These are phyloP conservation scores for Westerdykella aurantiaca DNA, from an alignment of 2,329 filamentous ascomycete genomes.

Conservation along the genomic window DNA sequence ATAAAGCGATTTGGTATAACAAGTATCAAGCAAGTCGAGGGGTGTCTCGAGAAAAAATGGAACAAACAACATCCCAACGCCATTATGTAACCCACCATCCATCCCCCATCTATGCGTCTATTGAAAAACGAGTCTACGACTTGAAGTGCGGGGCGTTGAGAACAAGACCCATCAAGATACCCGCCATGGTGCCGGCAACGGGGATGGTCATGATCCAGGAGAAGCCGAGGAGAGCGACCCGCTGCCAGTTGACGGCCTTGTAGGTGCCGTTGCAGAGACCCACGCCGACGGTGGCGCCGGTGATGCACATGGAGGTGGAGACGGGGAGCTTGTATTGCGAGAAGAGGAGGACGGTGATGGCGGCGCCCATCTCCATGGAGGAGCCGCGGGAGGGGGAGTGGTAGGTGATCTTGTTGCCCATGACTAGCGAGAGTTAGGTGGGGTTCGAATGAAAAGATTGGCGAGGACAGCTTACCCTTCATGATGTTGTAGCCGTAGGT, in stretches of 20 bases:
- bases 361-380: slow-evolving; percentile 76
- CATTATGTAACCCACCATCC: no score
- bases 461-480: slow-evolving; percentile 54
- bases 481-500: slow-evolving; percentile 82
- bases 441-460: slow-evolving; percentile 9
- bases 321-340: slow-evolving; percentile 70
- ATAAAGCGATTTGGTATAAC: no score
- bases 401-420: slow-evolving; percentile 76
- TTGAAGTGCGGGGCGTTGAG: slow-evolving; percentile 56
- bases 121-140: neutral
- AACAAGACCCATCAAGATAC: slow-evolving; percentile 42
- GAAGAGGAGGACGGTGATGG: slow-evolving; percentile 70
- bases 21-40: no score
- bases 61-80: no score
- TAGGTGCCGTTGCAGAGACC: slow-evolving; percentile 68
- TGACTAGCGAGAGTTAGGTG: slow-evolving; percentile 46
- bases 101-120: no score
- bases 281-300: slow-evolving; percentile 70
- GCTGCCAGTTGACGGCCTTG: slow-evolving; percentile 68
- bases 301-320: slow-evolving; percentile 65
- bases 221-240: slow-evolving; percentile 60
- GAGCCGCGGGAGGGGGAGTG: slow-evolving; percentile 51
- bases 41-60: no score
- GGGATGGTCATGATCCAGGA: slow-evolving; percentile 63
- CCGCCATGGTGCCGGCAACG: slow-evolving; percentile 53